Percentiles rank a stretch among this genome's conserved stretches.
phyloP scores from a whole-genome alignment of 2,329 filamentous ascomycete species.

The Xylaria multiplex region DNA sequence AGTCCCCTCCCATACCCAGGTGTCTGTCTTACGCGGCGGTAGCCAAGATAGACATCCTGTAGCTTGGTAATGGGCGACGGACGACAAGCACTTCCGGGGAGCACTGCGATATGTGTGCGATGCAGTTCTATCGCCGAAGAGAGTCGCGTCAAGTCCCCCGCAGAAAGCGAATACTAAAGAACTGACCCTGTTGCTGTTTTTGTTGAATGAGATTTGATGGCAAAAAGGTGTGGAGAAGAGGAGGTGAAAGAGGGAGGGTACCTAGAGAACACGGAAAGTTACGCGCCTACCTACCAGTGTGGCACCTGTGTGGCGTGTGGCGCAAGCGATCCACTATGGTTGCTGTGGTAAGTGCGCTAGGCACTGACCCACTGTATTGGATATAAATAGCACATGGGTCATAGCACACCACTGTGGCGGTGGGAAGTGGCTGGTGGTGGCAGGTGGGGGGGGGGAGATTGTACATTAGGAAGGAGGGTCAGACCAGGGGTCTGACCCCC shows the following conservation, averaged over 20 bases:
- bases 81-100: slow-evolving; percentile 15
- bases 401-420: too few relatives aligned
- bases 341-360: too few relatives aligned
- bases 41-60: slow-evolving; percentile 19
- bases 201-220: slow-evolving; percentile 19
- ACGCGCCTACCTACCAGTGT: background rate
- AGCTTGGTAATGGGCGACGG: slow-evolving; percentile 22
- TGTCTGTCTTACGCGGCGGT: slow-evolving; percentile 15
- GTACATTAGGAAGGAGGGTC: too few relatives aligned
- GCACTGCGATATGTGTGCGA: slow-evolving; percentile 22
- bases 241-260: background rate
- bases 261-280: slow-evolving; percentile 6
- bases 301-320: too few relatives aligned
- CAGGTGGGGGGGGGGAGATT: too few relatives aligned
- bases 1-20: slow-evolving; percentile 21
- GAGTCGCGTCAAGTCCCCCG: slow-evolving; percentile 15
- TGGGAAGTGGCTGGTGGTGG: too few relatives aligned
- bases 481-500: too few relatives aligned
- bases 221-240: slow-evolving; percentile 12
- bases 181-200: slow-evolving; percentile 22
- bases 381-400: too few relatives aligned
- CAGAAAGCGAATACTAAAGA: slow-evolving; percentile 20
- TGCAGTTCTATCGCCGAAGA: slow-evolving; percentile 20
- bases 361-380: too few relatives aligned
- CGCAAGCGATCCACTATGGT: too few relatives aligned